phyloP scores from a whole-genome alignment of 768 basidiomycete species.

The Russula virescens region DNA sequence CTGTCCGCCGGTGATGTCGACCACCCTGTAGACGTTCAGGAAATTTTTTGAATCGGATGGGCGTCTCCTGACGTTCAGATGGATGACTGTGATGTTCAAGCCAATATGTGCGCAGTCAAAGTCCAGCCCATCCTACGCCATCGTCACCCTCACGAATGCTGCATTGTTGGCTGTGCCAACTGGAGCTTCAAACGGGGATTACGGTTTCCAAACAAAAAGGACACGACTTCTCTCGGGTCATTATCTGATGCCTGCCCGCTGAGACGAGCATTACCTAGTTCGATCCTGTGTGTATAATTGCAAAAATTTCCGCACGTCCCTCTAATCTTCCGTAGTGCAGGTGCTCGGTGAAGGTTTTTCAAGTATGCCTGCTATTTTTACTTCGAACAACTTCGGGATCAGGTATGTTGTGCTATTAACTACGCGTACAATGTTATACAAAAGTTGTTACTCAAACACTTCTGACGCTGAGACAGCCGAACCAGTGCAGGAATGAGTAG shows the following conservation, averaged over 20 bases:
- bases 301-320: background rate
- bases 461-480: background rate
- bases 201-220: slow-evolving; percentile 32
- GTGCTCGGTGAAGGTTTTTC: background rate
- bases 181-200: slow-evolving; percentile 54
- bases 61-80: slow-evolving; percentile 53
- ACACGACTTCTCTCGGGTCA: slow-evolving; percentile 32
- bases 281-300: background rate
- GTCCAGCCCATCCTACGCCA: slow-evolving; percentile 69
- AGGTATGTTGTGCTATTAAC: background rate
- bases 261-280: background rate
- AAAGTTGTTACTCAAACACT: background rate
- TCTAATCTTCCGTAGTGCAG: background rate
- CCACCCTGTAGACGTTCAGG: slow-evolving; percentile 47
- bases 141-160: slow-evolving; percentile 58
- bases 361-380: background rate
- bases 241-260: slow-evolving; percentile 5
- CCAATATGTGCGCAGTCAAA: slow-evolving; percentile 51
- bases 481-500: background rate
- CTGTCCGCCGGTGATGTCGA: background rate
- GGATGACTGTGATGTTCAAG: slow-evolving; percentile 50
- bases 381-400: background rate
- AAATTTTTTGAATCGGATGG: slow-evolving; percentile 62
- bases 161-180: slow-evolving; percentile 35
- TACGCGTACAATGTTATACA: background rate